Conservation (phyloP, 306 rosid species). For the Cucurbita pepo region DNA sequence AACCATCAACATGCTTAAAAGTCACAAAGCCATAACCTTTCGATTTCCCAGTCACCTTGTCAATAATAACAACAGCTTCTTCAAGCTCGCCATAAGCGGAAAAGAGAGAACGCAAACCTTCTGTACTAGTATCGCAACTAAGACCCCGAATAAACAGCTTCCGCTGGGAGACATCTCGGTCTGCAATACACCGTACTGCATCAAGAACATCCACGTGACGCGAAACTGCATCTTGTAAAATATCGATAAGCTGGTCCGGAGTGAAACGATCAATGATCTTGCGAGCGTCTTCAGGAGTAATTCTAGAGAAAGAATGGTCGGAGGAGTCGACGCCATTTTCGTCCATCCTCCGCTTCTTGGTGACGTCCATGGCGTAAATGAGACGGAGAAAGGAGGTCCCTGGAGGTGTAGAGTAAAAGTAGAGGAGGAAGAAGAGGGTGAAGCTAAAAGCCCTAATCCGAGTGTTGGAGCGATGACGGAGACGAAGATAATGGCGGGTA, state of each 20-base stretch:
- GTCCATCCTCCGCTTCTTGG: conserved; percentile 78
- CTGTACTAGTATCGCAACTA: conserved; percentile 91
- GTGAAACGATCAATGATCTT: conserved; percentile 66
- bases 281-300: conserved; percentile 55
- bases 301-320: conserved; percentile 8
- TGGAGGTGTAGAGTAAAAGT: neutral
- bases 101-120: conserved; percentile 72
- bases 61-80: conserved; percentile 79
- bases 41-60: conserved; percentile 68
- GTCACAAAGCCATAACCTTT: conserved; percentile 92
- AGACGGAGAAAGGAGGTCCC: neutral
- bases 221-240: conserved; percentile 51
- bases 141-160: conserved; percentile 93
- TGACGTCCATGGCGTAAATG: conserved; percentile 34
- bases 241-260: conserved; percentile 54
- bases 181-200: conserved; percentile 55
- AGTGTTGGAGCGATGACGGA: neutral
- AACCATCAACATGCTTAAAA: conserved; percentile 71
- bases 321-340: conserved; percentile 47
- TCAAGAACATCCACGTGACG: conserved; percentile 70
- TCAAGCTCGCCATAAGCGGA: conserved; percentile 86
- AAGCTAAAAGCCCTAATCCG: conserved; percentile 3
- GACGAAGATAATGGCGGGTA: neutral
- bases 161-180: conserved; percentile 65
- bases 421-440: neutral